Evolutionary conservation across 2,329 filamentous ascomycete species (phyloP), one percentile per base, ranked within the genome.

Genomic region (Talaromyces marneffei): DNA sequence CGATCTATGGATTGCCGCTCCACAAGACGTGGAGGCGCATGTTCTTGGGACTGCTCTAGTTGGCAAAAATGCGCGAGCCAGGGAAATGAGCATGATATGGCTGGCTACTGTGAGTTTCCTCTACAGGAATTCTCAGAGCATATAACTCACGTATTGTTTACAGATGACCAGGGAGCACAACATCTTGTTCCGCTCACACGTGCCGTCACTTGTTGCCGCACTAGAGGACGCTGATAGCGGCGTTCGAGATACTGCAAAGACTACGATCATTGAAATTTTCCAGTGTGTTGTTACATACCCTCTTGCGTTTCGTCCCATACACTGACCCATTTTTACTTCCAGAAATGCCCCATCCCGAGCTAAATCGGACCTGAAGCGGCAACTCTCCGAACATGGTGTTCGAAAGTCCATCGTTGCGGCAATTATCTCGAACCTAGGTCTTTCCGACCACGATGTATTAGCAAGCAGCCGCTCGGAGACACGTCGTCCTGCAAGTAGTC

Each of bases 201-300:
- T 96, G 1, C 88, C 90, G 2, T 83, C 84, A 10, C 82, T 97
- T 42, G 93, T 97, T 78, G 88, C 91, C 59, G 84, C 94, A 66
- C 83, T 97, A 44, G 93, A 97, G 76, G 92, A 97, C 74, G 89
- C 92, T 9, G 93, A 96, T 73, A 88, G 89, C 55, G 87, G 86
- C 75, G 92, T 97, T 65, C 86, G 93, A 72, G 92, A 96, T 69
- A 84, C 85, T 39, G 91, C 92, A 64, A 96, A 94, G 77, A 80
- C 80, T 60, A 89, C 90, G 1, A 87, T 97, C 54, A 89, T 97
- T 63, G 90, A 94, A 65, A 83, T 97, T 33, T 97, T 97, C 77
- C 85, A 82, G 88, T 91, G 77, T 63, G 80, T 68, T 33, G 23
- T 10, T 4, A n/a, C 37, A 14, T 46, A 18, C 27, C 33, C 37